Percentiles rank a stretch among this genome's conserved stretches.
Evolutionary conservation across 768 basidiomycete genomes (phyloP).

Genomic region (Tulasnella sp.): DNA sequence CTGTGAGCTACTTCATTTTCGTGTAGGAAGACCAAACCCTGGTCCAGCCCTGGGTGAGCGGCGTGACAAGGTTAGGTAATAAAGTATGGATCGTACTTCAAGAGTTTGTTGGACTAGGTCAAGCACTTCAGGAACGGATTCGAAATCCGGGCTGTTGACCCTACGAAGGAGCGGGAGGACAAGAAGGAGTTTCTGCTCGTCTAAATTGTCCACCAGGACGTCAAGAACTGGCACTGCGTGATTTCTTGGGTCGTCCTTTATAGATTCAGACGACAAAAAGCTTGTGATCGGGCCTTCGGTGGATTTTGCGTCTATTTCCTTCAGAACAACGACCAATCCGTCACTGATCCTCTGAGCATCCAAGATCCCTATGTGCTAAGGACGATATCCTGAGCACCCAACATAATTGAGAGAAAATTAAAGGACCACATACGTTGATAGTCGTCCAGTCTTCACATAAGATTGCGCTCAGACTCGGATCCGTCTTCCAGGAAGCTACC

Average conservation of each 20-base stretch:
- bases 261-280: background rate
- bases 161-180: background rate
- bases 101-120: background rate
- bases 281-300: background rate
- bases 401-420: background rate
- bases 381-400: background rate
- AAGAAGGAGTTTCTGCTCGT: no score
- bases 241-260: background rate
- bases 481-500: constrained; percentile 13
- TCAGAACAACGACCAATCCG: background rate
- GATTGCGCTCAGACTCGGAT: background rate
- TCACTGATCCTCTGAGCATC: background rate
- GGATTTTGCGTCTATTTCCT: background rate
- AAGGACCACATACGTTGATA: background rate
- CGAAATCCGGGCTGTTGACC: background rate
- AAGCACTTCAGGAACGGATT: background rate
- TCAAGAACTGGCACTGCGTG: background rate
- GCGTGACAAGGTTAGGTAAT: background rate
- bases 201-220: background rate
- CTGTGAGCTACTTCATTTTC: background rate
- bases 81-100: background rate
- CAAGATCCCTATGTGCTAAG: background rate
- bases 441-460: background rate
- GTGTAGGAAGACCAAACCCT: background rate
- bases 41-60: background rate